A percentile compares a stretch with the other conserved stretches of the same genome.
Conservation (phyloP, 257 asterid species). For the Mentha longifolia region DNA sequence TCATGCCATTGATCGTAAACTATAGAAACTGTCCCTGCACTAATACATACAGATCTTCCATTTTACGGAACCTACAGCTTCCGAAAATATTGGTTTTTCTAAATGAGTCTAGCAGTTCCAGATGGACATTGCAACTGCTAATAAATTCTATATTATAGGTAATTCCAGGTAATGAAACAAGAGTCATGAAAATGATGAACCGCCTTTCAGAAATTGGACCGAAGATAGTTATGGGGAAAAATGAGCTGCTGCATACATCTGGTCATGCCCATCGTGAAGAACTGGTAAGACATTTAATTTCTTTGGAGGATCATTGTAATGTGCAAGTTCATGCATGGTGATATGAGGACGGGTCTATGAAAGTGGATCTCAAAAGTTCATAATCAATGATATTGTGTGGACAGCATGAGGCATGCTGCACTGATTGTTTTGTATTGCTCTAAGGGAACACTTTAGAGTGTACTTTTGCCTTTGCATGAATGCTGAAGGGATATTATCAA, state of each 20-base stretch:
- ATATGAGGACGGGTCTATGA: slow-evolving; percentile 1
- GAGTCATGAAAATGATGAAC: slow-evolving; percentile 96
- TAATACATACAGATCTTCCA: background rate
- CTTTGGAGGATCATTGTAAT: slow-evolving; percentile 24
- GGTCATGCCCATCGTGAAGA: slow-evolving; percentile 99
- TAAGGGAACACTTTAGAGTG: slow-evolving; percentile 10
- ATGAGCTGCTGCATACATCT: slow-evolving; percentile 87
- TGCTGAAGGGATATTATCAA: slow-evolving; percentile 15
- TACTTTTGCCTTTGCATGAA: slow-evolving; percentile 9
- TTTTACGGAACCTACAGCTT: slow-evolving; percentile 10
- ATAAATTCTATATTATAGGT: slow-evolving; percentile 58
- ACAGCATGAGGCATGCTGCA: slow-evolving; percentile 24
- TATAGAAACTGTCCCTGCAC: background rate
- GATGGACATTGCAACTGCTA: slow-evolving; percentile 27
- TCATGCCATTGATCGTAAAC: background rate
- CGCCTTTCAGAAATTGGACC: slow-evolving; percentile 96
- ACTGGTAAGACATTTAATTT: slow-evolving; percentile 63
- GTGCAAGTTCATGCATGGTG: slow-evolving; percentile 24
- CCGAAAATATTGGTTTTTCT: slow-evolving; percentile 15
- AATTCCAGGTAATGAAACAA: slow-evolving; percentile 96
- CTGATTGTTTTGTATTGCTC: slow-evolving; percentile 30
- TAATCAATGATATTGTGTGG: slow-evolving; percentile 20
- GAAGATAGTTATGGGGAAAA: slow-evolving; percentile 92
- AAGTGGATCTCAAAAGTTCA: slow-evolving; percentile 8
- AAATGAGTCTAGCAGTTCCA: slow-evolving; percentile 26